Evolutionary conservation across 2,329 filamentous ascomycete genomes (phyloP), one percentile per base, ranked within the genome.

Genomic region (Penicillium sumatraense): DNA sequence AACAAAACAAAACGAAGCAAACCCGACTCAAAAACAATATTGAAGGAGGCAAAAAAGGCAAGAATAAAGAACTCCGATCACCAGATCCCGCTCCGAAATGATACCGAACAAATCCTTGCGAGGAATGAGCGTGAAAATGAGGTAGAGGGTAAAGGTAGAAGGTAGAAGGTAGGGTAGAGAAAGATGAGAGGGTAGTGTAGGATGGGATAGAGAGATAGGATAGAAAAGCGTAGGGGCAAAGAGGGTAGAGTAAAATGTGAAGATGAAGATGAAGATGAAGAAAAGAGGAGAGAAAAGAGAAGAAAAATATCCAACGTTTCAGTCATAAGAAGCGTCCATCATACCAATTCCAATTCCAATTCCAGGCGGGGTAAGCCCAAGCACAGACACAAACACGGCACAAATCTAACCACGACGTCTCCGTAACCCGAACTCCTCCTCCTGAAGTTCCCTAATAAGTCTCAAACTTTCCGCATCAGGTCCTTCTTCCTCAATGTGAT

Each of bases 401-500:
- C 9, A 41, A n/a, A 7, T 23, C 31, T 55, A 62, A 29, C 59
- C 57, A 21, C 60, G 60, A 49, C 75, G 69, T 63, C 72, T 72
- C 38, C 77, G 70, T 47, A 79, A 64, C 20, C 77, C 75, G 49
- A 78, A 78, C 23, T 79, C 77, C 53, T 77, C 72, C 59, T 78
- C 77, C 54, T 78, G 76, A 27, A 79, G 59, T 62, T 78, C 74
- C 53, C 74, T 72, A 45, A 79, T 79, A 44, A 79, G 58, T 47
- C 71, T 73, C 57, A 79, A 59, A 49, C 74, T 79, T 52, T 79
- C 76, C 7, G 71, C 69, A 59, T 79, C 77, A 8, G 70, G 65
- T 20, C 71, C 70, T 24, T 67, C 64, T 16, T 74, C 69, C 38
- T 62, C 64, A 6, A 51, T 38, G 7, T 71, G 65, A 40, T 67